Conservation (phyloP, 164 flowering plant species). For the Annona cherimola region DNA sequence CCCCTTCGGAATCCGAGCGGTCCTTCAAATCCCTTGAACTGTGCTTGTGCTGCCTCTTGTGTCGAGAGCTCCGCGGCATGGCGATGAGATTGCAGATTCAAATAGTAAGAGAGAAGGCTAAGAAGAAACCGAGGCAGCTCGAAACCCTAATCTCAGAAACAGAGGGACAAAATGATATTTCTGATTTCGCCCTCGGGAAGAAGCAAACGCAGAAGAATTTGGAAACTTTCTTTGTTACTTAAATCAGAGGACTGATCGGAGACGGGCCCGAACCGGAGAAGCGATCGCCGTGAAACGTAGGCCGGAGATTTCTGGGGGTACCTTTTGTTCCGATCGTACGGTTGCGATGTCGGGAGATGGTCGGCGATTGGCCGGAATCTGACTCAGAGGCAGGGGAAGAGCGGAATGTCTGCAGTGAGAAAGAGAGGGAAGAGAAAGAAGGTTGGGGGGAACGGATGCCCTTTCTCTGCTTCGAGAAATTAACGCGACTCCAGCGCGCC, state of each 20-base stretch:
- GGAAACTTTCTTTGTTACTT: not conserved
- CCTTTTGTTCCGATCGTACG: not conserved
- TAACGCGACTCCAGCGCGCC: not conserved
- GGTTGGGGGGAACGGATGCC: not conserved
- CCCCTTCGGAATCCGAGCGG: conserved; percentile 25
- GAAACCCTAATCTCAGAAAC: not conserved
- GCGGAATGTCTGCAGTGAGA: not conserved
- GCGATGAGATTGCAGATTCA: not conserved
- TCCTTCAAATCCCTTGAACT: conserved; percentile 37
- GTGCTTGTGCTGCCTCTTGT: conserved; percentile 56
- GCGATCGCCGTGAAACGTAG: not conserved
- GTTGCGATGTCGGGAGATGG: not conserved
- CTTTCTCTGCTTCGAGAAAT: not conserved
- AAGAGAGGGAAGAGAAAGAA: not conserved
- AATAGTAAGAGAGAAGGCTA: not conserved
- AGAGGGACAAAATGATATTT: not conserved
- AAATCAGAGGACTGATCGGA: not conserved
- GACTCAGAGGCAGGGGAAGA: not conserved
- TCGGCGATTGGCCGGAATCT: not conserved
- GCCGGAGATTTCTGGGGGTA: not conserved
- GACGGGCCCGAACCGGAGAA: not conserved
- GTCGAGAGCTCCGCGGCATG: conserved; percentile 67
- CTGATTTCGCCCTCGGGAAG: not conserved
- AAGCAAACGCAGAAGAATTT: not conserved
- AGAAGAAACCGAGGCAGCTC: not conserved